These are phyloP conservation scores for Avena sativa DNA, from an alignment of 176 grass and related monocot genomes.

Conservation along the genomic window DNA sequence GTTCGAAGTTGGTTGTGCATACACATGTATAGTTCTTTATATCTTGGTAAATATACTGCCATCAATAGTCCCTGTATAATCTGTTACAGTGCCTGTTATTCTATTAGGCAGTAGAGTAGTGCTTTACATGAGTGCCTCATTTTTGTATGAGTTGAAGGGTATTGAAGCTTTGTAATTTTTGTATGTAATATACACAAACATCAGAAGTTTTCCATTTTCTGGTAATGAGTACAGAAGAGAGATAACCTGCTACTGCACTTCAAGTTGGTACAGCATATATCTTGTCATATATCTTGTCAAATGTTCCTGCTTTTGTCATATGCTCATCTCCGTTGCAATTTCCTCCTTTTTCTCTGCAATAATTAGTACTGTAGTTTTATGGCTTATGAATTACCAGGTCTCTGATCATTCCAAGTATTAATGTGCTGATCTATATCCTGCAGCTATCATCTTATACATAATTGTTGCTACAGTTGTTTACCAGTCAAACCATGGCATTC, in stretches of 20 bases:
- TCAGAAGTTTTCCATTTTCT: constrained; percentile 13
- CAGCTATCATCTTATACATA: not conserved
- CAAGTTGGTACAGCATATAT: constrained; percentile 23
- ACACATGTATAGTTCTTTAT: constrained; percentile 16
- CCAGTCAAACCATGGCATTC: not conserved
- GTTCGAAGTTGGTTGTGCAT: not conserved
- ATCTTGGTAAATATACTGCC: constrained; percentile 28
- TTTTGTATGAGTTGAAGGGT: constrained; percentile 25
- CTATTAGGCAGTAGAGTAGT: constrained; percentile 12
- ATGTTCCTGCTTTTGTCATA: not conserved
- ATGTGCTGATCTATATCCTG: constrained; percentile 5
- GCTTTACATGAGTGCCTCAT: constrained; percentile 28
- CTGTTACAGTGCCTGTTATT: constrained; percentile 1
- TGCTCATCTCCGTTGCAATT: not conserved
- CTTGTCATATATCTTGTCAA: constrained; percentile 9
- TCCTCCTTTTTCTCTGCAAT: constrained; percentile 21
- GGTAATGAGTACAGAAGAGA: constrained; percentile 30
- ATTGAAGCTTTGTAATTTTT: not conserved
- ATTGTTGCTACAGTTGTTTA: not conserved
- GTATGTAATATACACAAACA: not conserved
- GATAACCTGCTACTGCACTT: not conserved
- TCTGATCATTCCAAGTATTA: not conserved
- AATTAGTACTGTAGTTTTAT: not conserved
- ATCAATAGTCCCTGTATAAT: constrained; percentile 10
- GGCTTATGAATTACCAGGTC: not conserved